Base-by-base conservation (phyloP, 345 rosid genomes). In the Nephelium lappaceum region DNA sequence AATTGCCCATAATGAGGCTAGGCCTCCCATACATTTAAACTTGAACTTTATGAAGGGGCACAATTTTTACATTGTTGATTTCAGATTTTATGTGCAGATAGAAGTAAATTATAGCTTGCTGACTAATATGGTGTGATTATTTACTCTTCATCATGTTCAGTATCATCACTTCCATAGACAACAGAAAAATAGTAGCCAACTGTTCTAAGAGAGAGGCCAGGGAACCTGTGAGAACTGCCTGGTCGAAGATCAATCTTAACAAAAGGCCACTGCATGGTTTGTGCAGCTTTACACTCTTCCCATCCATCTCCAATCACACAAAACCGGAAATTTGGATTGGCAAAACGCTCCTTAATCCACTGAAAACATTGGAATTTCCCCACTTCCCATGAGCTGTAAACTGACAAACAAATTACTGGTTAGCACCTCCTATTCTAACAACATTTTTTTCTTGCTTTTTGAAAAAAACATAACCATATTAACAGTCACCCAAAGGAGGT, bases 231-330 rank as follows among this genome's bases (percentile, higher is more conserved):
- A 77, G 89, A 79, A 82, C 92, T 79, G 65, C 84, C 81, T 0
- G 97, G 96, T 31, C 79, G 86, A 49, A 88, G 78, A 87, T 89
- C 96, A 11, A 93, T 86, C 91, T 93, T 86, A 60, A 95, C 89
- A 51, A 89, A 93, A 19, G 98, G 98, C 97, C 97, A 95, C 49
- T 76, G 88, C 98, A 95, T 82, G 67, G 89, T 80, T 82, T 95
- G 89, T 23, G 97, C 97, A 12, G 97, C 97, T 74, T 89, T 90
- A 69, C 94, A 87, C 81, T 95, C 98, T 89, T 95, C 95, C 93
- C 97, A 92, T 58, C 98, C 97, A 67, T 93, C 97, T 43, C 95
- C 97, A 2, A 92, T 88, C 25, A 85, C 97, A 71, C 97, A 95
- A 79, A 90, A 93, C n/a, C 81, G 89, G 65, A 83, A 76, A 38